Conservation (phyloP, 345 rosid species). For the Populus pruinosa region DNA sequence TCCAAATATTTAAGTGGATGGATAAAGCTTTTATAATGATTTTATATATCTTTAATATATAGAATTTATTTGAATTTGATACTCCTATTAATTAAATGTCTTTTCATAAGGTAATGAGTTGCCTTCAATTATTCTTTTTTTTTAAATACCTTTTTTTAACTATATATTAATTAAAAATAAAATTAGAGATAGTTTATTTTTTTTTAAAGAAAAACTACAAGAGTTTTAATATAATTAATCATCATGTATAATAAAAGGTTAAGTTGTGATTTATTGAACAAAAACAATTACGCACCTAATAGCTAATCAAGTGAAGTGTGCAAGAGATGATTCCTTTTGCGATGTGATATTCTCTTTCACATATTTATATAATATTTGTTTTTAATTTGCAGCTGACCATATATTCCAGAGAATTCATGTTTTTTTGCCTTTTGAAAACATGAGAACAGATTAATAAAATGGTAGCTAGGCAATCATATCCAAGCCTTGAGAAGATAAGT, state of each 20-base stretch:
- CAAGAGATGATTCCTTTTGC: background rate
- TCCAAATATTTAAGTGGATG: too few relatives aligned
- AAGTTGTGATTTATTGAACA: background rate
- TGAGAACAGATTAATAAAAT: background rate
- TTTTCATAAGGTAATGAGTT: background rate
- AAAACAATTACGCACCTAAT: background rate
- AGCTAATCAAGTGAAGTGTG: background rate
- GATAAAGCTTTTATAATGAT: too few relatives aligned
- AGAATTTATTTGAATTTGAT: too few relatives aligned
- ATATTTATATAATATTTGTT: background rate
- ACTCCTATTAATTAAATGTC: too few relatives aligned
- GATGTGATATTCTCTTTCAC: background rate
- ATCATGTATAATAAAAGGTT: background rate
- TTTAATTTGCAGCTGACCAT: background rate
- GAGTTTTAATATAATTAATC: background rate
- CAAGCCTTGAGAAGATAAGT: constrained; percentile 5
- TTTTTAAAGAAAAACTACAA: too few relatives aligned
- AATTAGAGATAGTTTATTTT: too few relatives aligned
- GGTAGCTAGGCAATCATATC: constrained; percentile 6
- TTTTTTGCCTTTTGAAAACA: background rate
- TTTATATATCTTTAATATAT: too few relatives aligned
- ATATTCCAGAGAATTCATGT: background rate
- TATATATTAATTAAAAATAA: background rate
- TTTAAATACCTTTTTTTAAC: background rate
- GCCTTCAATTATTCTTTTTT: background rate